Evolutionary conservation across 1,139 yeast species (phyloP), one percentile per base, ranked within the genome.

Genomic region (Debaryomyces subglobosus): DNA sequence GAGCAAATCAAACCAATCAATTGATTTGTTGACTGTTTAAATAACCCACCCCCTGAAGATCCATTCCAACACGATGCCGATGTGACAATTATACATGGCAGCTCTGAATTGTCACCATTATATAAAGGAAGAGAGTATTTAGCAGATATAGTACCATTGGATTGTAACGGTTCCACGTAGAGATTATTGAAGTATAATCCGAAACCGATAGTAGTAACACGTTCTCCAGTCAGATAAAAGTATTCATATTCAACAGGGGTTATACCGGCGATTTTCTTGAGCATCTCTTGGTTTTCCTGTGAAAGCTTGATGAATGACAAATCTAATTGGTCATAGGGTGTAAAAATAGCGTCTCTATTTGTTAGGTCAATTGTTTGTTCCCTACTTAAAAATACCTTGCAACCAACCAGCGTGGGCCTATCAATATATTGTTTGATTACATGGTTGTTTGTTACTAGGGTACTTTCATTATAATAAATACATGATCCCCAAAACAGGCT

Each of bases 61-160:
- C 92, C 92, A 57, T 85, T 85, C 89, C 90, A 86, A 63, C 90
- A 85, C 9, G 84, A 75, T 0, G 89, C 78, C 0, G 88, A 78
- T 0, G 83, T 71, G 0, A 84, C 66, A 1, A 83, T 55, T 64
- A 86, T 61, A 0, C 77, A 68, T 0, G 69, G 65, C 3, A 55
- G 45, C 6, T 36, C 16, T n/a, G 47, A 39, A 3, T 45, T 36
- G 5, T 47, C 32, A 33, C 50, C 39, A n/a, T 36, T 38, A 36
- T 46, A 43, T 1, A 58, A 44, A 1, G 60, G 60, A 23, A 62
- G 45, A 3, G 44, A 27, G 23, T 61, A 52, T 5, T 54, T 59
- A 20, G 71, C 60, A 15, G 78, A 69, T 7, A 81, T 63, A 6
- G 63, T 54, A 0, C 89, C 90, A 4, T 56, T 47, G 0, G 85